These are phyloP conservation scores for Lyophyllum shimeji DNA, from an alignment of 768 basidiomycete genomes.

Conservation along the genomic window DNA sequence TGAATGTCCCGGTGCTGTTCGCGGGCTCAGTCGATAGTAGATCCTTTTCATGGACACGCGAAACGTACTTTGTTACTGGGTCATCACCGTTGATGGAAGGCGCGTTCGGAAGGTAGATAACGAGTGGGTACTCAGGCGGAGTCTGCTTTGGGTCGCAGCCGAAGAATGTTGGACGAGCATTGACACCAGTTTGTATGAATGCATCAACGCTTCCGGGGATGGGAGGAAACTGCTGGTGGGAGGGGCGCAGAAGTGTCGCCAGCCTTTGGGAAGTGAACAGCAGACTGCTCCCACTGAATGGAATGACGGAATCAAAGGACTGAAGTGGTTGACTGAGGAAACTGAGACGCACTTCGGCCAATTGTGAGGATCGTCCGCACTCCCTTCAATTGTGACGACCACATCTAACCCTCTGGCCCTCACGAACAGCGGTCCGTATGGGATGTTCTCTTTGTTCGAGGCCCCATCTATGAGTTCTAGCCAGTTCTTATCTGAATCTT, in stretches of 20 bases:
- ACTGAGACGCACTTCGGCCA: constrained; percentile 66
- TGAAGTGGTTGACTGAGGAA: neutral
- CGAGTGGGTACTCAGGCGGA: constrained; percentile 59
- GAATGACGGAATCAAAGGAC: neutral
- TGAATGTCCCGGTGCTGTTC: constrained; percentile 54
- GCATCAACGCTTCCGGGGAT: constrained; percentile 50
- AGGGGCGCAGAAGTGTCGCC: constrained; percentile 39
- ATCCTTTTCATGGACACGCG: neutral
- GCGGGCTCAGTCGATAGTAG: neutral
- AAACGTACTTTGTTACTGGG: constrained; percentile 63
- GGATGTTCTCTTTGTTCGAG: constrained; percentile 69
- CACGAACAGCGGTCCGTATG: constrained; percentile 69
- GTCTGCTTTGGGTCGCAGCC: constrained; percentile 59
- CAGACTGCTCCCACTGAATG: constrained; percentile 51
- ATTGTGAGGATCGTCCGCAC: constrained; percentile 52
- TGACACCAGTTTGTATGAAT: constrained; percentile 62
- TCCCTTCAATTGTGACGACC: constrained; percentile 73
- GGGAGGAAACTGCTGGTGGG: constrained; percentile 65
- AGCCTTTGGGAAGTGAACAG: constrained; percentile 44
- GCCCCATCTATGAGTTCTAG: constrained; percentile 72
- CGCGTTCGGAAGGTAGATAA: constrained; percentile 77
- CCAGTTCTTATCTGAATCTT: constrained; percentile 50
- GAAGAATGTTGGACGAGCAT: constrained; percentile 73
- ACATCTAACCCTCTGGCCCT: constrained; percentile 69
- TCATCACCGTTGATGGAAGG: constrained; percentile 63